Conservation (phyloP, 108 stramenopile species). For the Cyclotella atomus region DNA sequence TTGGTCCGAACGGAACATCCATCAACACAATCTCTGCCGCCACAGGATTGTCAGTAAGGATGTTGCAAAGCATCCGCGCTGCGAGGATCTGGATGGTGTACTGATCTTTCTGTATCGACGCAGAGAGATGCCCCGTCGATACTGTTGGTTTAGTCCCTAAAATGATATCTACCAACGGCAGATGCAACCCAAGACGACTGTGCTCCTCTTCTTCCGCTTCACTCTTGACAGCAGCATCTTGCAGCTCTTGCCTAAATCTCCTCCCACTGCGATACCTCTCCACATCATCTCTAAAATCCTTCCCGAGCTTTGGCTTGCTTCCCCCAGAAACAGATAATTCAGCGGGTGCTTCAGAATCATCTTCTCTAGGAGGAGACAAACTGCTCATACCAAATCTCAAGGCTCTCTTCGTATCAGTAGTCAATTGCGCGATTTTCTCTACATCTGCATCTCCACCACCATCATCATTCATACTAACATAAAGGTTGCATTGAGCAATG, state of each 20-base stretch:
- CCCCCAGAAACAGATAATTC: neutral
- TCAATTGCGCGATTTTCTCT: conserved; percentile 18
- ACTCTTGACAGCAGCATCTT: conserved; percentile 26
- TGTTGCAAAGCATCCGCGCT: conserved; percentile 70
- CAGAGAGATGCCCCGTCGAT: neutral
- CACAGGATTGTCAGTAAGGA: conserved; percentile 66
- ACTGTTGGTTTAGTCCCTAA: neutral
- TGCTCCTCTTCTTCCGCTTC: neutral
- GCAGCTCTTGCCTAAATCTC: conserved; percentile 33
- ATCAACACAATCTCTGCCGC: conserved; percentile 48
- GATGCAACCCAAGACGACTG: conserved; percentile 25
- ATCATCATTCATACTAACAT: conserved; percentile 12
- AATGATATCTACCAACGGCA: conserved; percentile 33
- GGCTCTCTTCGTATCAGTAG: conserved; percentile 34
- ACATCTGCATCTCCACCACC: no score
- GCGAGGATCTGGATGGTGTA: conserved; percentile 38
- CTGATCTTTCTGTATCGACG: conserved; percentile 23
- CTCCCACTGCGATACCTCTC: conserved; percentile 28
- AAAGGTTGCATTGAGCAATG: conserved; percentile 9
- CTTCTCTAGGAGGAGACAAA: conserved; percentile 14
- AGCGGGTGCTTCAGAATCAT: conserved; percentile 1
- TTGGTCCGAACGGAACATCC: conserved; percentile 58
- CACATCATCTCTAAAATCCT: conserved; percentile 21
- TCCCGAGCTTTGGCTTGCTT: neutral
- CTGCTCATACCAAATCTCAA: conserved; percentile 37